phyloP scores from a whole-genome alignment of 345 rosid species.

The thale cress (Arabidopsis thaliana) region TAIR10.1 NC_003070.9:7129001-7129500 shows the following conservation, averaged over 20 bases:
- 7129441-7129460: background rate
- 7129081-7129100: conserved; percentile 92
- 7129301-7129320: background rate
- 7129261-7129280: background rate
- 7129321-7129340: background rate
- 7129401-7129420: background rate
- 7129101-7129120: conserved; percentile 89
- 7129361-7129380: background rate
- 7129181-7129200: background rate
- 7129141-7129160: background rate
- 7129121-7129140: conserved; percentile 82
- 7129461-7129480: background rate
- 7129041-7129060: conserved; percentile 89
- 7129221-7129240: conserved; percentile 13
- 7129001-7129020: conserved; percentile 88
- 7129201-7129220: conserved; percentile 11
- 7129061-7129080: conserved; percentile 90
- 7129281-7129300: background rate
- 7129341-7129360: background rate
- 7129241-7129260: conserved; percentile 43
- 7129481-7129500: conserved; percentile 7
- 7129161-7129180: background rate
- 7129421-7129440: background rate
- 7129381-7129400: background rate
- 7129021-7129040: conserved; percentile 84